phyloP scores from a whole-genome alignment of 495 filamentous ascomycete species.

The Copromyces sp. region DNA sequence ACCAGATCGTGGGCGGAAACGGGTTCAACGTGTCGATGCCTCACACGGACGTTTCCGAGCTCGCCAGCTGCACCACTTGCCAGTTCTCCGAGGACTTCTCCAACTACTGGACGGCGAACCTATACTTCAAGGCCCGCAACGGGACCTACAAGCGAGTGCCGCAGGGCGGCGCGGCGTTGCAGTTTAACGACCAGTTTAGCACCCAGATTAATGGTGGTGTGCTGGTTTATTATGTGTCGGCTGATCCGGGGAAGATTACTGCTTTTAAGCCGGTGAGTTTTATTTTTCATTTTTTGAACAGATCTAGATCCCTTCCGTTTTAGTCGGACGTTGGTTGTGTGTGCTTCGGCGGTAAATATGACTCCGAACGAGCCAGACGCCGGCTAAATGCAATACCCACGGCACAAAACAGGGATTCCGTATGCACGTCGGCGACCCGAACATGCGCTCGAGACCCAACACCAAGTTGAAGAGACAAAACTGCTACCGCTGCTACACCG shows the following conservation, averaged over 20 bases:
- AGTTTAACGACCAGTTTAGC: conserved; percentile 39
- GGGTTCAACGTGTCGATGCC: conserved; percentile 35
- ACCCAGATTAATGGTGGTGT: conserved; percentile 40
- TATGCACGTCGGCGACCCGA: conserved; percentile 42
- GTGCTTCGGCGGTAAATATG: not conserved
- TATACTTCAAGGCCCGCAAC: conserved; percentile 40
- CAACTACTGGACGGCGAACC: conserved; percentile 42
- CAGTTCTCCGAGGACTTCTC: conserved; percentile 33
- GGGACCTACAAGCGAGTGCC: conserved; percentile 39
- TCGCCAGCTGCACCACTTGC: conserved; percentile 32
- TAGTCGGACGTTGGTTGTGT: not conserved
- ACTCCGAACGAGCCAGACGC: too few relatives aligned
- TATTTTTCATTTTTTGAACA: not conserved
- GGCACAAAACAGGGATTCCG: conserved; percentile 33
- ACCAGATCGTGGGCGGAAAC: conserved; percentile 38
- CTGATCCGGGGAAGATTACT: conserved; percentile 40
- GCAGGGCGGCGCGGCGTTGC: conserved; percentile 32
- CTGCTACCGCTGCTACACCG: conserved; percentile 42
- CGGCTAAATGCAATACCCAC: not conserved
- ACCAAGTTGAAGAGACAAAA: conserved; percentile 31
- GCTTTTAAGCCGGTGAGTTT: conserved; percentile 41
- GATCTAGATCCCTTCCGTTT: too few relatives aligned
- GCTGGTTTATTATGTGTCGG: conserved; percentile 45
- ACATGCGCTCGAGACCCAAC: conserved; percentile 27
- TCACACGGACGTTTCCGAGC: conserved; percentile 25